Evolutionary conservation across 805 yeast species (phyloP).

Genomic region (Candida ipomoeae): DNA sequence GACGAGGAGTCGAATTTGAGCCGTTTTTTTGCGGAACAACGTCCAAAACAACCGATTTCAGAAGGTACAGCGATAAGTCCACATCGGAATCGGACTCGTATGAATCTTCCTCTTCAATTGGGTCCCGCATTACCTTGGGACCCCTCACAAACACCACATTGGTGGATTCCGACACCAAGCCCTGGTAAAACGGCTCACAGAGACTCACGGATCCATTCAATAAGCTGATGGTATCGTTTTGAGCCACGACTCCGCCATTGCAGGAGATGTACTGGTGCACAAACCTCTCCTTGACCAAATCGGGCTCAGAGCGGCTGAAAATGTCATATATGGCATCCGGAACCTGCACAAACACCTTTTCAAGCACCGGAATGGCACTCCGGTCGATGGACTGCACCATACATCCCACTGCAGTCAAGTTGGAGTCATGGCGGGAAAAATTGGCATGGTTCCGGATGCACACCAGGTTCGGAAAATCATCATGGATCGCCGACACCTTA

Average conservation of each 20-base stretch:
- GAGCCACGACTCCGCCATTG: slow-evolving; percentile 30
- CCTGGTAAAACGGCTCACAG: slow-evolving; percentile 76
- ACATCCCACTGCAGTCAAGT: slow-evolving; percentile 41
- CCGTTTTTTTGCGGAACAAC: background rate
- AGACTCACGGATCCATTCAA: slow-evolving; percentile 50
- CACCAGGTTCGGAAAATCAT: slow-evolving; percentile 28
- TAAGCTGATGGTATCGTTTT: slow-evolving; percentile 40
- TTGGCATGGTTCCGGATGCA: slow-evolving; percentile 37
- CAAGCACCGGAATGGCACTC: slow-evolving; percentile 34
- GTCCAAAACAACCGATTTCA: slow-evolving; percentile 24
- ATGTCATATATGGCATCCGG: slow-evolving; percentile 41
- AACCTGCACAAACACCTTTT: slow-evolving; percentile 44
- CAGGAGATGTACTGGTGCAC: slow-evolving; percentile 21
- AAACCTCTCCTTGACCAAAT: slow-evolving; percentile 32
- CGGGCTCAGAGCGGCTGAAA: slow-evolving; percentile 28
- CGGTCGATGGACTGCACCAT: slow-evolving; percentile 32
- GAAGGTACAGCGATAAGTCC: slow-evolving; percentile 33
- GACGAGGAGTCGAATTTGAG: background rate
- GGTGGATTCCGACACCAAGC: slow-evolving; percentile 45
- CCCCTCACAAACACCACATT: slow-evolving; percentile 49
- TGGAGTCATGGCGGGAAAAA: slow-evolving; percentile 29
- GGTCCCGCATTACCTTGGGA: background rate
- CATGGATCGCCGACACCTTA: slow-evolving; percentile 30
- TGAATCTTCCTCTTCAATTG: background rate
- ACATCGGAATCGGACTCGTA: slow-evolving; percentile 13